Evolutionary conservation across 2,329 filamentous ascomycete genomes (phyloP).

Genomic region (Fragosphaeria purpurea): DNA sequence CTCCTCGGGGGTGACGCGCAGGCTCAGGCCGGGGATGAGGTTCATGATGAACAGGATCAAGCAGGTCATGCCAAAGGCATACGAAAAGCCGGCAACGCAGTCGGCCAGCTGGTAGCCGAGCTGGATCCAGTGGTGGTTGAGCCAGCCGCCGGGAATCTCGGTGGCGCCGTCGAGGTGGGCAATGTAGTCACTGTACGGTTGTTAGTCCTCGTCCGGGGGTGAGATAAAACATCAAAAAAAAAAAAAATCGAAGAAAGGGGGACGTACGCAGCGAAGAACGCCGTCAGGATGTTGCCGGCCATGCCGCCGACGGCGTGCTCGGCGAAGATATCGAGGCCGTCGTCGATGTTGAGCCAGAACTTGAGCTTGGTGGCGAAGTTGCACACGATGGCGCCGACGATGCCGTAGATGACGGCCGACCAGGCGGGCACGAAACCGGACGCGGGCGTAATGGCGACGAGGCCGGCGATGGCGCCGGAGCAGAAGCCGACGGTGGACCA

Average conservation of each 20-base stretch:
- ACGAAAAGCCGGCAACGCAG: slow-evolving; percentile 62
- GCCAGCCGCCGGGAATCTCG: slow-evolving; percentile 64
- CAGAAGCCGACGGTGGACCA: slow-evolving; percentile 93
- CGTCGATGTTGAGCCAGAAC: slow-evolving; percentile 70
- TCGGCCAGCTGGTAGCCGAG: slow-evolving; percentile 77
- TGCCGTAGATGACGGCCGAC: slow-evolving; percentile 71
- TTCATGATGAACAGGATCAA: slow-evolving; percentile 74
- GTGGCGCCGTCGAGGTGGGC: slow-evolving; percentile 65
- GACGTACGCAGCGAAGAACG: slow-evolving; percentile 59
- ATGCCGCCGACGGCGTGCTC: slow-evolving; percentile 71
- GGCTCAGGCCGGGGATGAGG: slow-evolving; percentile 62
- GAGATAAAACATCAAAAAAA: background rate
- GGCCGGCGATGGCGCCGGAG: slow-evolving; percentile 76
- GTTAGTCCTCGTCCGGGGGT: background rate
- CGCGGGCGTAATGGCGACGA: slow-evolving; percentile 81
- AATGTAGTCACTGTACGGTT: slow-evolving; percentile 52
- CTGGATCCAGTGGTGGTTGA: slow-evolving; percentile 77
- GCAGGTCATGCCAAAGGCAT: slow-evolving; percentile 70
- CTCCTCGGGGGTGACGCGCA: slow-evolving; percentile 66
- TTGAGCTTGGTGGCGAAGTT: slow-evolving; percentile 91
- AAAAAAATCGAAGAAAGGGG: too few species aligned
- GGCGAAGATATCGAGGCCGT: slow-evolving; percentile 81
- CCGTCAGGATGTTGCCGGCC: slow-evolving; percentile 70
- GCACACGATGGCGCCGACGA: slow-evolving; percentile 65
- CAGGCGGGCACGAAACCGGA: slow-evolving; percentile 77